Percentiles rank a stretch among this genome's conserved stretches.
Evolutionary conservation across 139 green algal genomes (phyloP).

Genomic region (Astrephomene gubernaculifera): DNA sequence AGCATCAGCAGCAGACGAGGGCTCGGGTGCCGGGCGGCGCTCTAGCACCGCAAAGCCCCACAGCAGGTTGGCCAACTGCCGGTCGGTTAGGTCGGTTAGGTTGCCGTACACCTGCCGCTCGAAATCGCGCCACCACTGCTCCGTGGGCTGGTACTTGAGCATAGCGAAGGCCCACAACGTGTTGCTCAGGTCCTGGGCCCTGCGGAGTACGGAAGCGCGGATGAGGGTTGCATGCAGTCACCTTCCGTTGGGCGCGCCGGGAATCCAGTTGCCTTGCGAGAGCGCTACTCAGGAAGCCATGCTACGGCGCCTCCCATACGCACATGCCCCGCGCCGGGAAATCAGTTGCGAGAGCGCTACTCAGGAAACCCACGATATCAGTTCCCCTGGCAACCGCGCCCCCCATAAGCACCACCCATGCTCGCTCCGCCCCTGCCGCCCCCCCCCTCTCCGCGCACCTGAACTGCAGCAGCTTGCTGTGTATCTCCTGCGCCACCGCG

Average conservation of each 20-base stretch:
- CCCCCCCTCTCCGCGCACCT: slow-evolving; percentile 25
- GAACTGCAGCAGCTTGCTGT: slow-evolving; percentile 46
- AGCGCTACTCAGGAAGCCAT: no score
- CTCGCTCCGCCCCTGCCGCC: background rate
- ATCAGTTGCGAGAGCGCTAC: background rate
- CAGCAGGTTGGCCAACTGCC: slow-evolving; percentile 64
- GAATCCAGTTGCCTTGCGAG: no score
- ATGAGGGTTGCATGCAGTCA: background rate
- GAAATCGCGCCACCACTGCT: slow-evolving; percentile 58
- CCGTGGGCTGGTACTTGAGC: slow-evolving; percentile 57
- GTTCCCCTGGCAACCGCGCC: no score
- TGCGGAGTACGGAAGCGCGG: slow-evolving; percentile 5
- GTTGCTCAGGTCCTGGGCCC: slow-evolving; percentile 60
- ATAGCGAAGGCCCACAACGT: slow-evolving; percentile 61
- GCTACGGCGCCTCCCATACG: no score
- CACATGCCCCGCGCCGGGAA: no score
- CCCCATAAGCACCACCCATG: background rate
- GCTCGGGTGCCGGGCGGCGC: background rate
- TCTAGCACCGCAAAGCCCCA: slow-evolving; percentile 63
- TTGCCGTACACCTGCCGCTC: slow-evolving; percentile 55
- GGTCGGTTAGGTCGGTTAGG: slow-evolving; percentile 55
- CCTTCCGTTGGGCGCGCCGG: background rate
- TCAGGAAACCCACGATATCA: background rate
- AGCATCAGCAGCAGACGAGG: background rate
- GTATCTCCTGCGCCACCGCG: slow-evolving; percentile 41